Evolutionary conservation across 768 basidiomycete genomes (phyloP).

Genomic region (Coprinopsis marcescibilis): DNA sequence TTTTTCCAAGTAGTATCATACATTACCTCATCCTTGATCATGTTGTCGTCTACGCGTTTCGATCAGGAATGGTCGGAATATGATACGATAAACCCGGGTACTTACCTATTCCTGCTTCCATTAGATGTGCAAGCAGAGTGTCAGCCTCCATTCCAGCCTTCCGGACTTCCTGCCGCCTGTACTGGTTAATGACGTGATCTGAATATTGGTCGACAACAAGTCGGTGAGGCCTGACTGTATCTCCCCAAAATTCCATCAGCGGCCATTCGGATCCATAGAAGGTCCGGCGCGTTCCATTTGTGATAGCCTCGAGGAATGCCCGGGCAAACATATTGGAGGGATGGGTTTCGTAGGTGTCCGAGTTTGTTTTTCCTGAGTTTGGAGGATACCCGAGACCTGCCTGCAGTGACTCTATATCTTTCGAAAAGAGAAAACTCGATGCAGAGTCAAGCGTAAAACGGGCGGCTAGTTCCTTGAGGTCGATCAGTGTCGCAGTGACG

Average conservation of each 20-base stretch:
- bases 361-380: slow-evolving; percentile 31
- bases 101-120: slow-evolving; percentile 39
- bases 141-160: slow-evolving; percentile 27
- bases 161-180: slow-evolving; percentile 26
- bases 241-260: slow-evolving; percentile 42
- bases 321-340: slow-evolving; percentile 27
- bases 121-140: slow-evolving; percentile 53
- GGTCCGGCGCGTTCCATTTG: slow-evolving; percentile 36
- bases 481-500: too few species aligned
- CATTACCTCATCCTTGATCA: slow-evolving; percentile 46
- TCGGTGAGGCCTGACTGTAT: slow-evolving; percentile 43
- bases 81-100: neutral
- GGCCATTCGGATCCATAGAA: slow-evolving; percentile 46
- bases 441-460: slow-evolving; percentile 45
- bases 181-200: slow-evolving; percentile 45
- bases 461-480: neutral
- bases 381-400: slow-evolving; percentile 41
- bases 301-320: slow-evolving; percentile 44
- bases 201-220: slow-evolving; percentile 45
- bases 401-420: slow-evolving; percentile 36
- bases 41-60: slow-evolving; percentile 31
- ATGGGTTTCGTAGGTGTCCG: neutral
- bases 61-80: neutral
- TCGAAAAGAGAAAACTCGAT: slow-evolving; percentile 60
- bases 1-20: too few species aligned